Evolutionary conservation across 768 basidiomycete species (phyloP).

Genomic region (Sistotremastrum niveocremeum): DNA sequence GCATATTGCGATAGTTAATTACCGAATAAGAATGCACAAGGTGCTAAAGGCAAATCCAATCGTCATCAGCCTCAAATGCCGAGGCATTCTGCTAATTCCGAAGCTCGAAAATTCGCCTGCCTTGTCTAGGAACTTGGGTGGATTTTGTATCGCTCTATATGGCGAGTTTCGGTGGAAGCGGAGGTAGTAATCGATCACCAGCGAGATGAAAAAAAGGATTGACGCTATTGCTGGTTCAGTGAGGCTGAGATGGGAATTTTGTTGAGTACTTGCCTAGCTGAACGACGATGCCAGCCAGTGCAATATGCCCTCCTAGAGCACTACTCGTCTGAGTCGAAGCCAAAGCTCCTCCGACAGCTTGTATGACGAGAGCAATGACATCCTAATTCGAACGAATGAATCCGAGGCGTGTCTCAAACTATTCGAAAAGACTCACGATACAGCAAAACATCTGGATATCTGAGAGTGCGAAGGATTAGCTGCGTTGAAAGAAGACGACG

Average conservation of each 20-base stretch:
- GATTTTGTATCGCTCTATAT: too few species aligned
- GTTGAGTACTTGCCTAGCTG: conserved; percentile 29
- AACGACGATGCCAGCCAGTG: conserved; percentile 51
- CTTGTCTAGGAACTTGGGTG: too few species aligned
- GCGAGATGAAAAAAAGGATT: too few species aligned
- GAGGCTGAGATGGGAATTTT: too few species aligned
- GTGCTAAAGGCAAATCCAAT: conserved; percentile 14
- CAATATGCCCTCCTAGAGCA: conserved; percentile 30
- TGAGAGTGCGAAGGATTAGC: too few species aligned
- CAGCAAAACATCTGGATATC: too few species aligned
- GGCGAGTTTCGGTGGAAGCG: too few species aligned
- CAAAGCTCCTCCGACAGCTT: conserved; percentile 48
- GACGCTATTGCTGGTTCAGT: too few species aligned
- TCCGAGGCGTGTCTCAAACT: neutral
- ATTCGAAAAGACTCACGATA: too few species aligned
- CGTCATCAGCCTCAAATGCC: conserved; percentile 10
- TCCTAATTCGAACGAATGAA: conserved; percentile 23
- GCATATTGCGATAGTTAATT: conserved; percentile 5
- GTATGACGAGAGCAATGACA: conserved; percentile 44
- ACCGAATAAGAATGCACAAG: conserved; percentile 37
- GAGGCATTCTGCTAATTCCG: neutral
- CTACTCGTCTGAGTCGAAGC: conserved; percentile 23
- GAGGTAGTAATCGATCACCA: too few species aligned
- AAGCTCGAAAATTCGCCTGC: too few species aligned
- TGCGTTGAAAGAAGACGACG: neutral